Conservation (phyloP, 2,329 filamentous ascomycete species). For the Pseudogymnoascus sp. region DNA sequence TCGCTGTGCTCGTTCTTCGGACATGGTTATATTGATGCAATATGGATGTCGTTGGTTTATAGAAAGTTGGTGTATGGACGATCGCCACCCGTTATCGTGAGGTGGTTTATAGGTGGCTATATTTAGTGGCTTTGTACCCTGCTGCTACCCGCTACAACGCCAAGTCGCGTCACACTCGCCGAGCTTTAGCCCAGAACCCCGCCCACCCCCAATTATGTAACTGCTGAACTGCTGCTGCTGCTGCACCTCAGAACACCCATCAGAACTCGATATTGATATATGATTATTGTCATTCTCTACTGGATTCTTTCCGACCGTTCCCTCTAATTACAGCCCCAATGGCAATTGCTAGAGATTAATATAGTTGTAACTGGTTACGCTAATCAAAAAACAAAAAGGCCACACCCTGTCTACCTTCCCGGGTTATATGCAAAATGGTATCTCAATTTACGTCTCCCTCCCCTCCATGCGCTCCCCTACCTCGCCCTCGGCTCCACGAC, state of each 20-base stretch:
- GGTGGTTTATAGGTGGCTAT: not conserved
- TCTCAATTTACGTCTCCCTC: not conserved
- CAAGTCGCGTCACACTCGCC: not conserved
- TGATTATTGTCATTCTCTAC: not conserved
- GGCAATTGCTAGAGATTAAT: not conserved
- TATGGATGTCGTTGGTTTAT: not conserved
- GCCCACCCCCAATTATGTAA: not conserved
- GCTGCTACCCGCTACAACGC: not conserved
- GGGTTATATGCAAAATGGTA: not conserved
- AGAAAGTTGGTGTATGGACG: not conserved
- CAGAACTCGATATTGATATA: not conserved
- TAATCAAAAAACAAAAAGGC: not conserved
- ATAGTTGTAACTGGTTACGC: not conserved
- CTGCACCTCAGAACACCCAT: not conserved
- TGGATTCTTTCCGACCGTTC: not conserved
- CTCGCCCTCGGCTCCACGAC: conserved; percentile 38
- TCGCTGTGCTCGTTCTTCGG: not conserved
- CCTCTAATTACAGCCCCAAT: not conserved
- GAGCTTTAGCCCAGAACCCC: not conserved
- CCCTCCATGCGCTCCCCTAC: conserved; percentile 16
- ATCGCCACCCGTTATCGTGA: not conserved
- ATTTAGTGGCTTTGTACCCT: not conserved
- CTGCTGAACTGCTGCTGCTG: not conserved
- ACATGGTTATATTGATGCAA: not conserved
- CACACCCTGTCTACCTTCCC: not conserved